Evolutionary conservation across 495 filamentous ascomycete genomes (phyloP).

Genomic region (Sordaria brevicollis): DNA sequence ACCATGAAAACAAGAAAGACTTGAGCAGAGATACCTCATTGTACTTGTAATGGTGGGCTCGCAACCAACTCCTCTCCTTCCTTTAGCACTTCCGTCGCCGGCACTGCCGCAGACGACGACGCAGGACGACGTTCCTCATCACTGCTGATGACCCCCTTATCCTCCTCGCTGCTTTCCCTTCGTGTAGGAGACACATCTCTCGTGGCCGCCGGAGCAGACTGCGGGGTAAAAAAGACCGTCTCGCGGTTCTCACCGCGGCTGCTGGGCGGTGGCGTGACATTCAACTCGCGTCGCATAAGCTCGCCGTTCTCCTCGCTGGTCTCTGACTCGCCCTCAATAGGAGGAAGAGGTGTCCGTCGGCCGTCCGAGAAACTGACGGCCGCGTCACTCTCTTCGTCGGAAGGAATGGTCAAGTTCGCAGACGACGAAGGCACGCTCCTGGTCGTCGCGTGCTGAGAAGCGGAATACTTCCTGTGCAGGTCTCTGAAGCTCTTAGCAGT

Average conservation of each 20-base stretch:
- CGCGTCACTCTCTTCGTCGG: conserved; percentile 47
- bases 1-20: neutral
- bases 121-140: neutral
- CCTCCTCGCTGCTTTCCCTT: conserved; percentile 7
- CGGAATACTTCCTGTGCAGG: conserved; percentile 40
- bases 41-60: conserved; percentile 29
- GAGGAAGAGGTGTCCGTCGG: conserved; percentile 40
- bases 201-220: conserved; percentile 26
- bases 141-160: conserved; percentile 2
- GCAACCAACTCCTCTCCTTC: conserved; percentile 22
- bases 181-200: conserved; percentile 4
- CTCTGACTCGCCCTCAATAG: conserved; percentile 34
- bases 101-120: neutral
- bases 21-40: conserved; percentile 27
- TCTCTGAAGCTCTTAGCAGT: conserved; percentile 46
- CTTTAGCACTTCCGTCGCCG: neutral
- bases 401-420: conserved; percentile 27
- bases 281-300: neutral
- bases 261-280: conserved; percentile 16
- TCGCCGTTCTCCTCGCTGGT: neutral
- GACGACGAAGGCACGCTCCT: conserved; percentile 10
- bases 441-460: conserved; percentile 23
- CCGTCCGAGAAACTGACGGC: conserved; percentile 47
- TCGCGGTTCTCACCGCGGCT: conserved; percentile 15
- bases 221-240: conserved; percentile 34